phyloP scores from a whole-genome alignment of 2,329 filamentous ascomycete species.

The Aspergillus quadricinctus region DNA sequence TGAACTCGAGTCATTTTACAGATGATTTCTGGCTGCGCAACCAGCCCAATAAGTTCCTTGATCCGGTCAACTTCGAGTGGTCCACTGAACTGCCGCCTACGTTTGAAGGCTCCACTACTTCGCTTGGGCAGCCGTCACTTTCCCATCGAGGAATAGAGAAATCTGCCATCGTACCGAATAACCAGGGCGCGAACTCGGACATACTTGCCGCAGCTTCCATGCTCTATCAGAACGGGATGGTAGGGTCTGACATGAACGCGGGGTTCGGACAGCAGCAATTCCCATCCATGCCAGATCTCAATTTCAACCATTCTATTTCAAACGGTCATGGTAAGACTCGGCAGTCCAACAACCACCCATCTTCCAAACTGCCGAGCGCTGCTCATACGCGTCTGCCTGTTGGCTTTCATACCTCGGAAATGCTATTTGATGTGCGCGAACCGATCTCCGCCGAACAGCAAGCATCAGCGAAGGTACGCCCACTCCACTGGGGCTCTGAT shows the following conservation, averaged over 20 bases:
- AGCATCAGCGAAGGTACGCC: constrained; percentile 36
- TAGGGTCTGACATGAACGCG: constrained; percentile 27
- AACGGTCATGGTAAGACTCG: constrained; percentile 17
- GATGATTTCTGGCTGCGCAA: constrained; percentile 36
- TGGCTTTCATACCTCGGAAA: constrained; percentile 35
- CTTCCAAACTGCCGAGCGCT: constrained; percentile 10
- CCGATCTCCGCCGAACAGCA: constrained; percentile 32
- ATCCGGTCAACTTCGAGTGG: constrained; percentile 34
- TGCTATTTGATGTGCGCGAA: constrained; percentile 36
- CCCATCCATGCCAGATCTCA: constrained; percentile 18
- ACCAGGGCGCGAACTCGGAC: constrained; percentile 39
- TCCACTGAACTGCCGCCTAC: constrained; percentile 55
- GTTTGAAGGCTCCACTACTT: constrained; percentile 63
- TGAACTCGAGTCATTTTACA: constrained; percentile 36
- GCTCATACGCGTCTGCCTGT: constrained; percentile 21
- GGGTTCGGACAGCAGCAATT: constrained; percentile 28
- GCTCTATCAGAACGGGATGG: constrained; percentile 36
- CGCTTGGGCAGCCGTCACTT: constrained; percentile 52
- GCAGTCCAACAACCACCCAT: constrained; percentile 9
- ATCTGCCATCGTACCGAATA: constrained; percentile 20
- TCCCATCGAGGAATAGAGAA: constrained; percentile 26
- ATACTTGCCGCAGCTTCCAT: constrained; percentile 56
- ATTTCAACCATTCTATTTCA: constrained; percentile 14
- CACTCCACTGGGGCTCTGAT: constrained; percentile 65
- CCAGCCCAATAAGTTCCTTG: constrained; percentile 25